Conservation (phyloP, 1,284 basidiomycete genomes). For the Takashimella koratensis region DNA sequence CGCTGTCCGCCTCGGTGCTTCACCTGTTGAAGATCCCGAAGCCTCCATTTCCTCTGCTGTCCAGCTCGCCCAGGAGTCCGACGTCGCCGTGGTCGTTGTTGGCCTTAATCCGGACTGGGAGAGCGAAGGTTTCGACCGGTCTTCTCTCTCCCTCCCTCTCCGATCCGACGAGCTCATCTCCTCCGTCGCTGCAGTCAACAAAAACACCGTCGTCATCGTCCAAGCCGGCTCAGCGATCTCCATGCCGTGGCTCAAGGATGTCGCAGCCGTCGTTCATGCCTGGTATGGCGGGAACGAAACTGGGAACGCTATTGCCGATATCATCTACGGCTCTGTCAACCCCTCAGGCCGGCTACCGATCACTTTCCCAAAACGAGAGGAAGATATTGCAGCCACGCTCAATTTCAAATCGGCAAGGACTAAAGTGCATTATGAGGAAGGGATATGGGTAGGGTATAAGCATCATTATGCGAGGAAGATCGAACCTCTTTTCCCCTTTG, state of each 20-base stretch:
- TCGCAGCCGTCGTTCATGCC: constrained; percentile 62
- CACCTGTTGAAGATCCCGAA: constrained; percentile 56
- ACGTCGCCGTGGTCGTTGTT: constrained; percentile 59
- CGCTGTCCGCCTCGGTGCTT: constrained; percentile 58
- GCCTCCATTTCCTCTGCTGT: constrained; percentile 58
- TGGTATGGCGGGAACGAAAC: constrained; percentile 77
- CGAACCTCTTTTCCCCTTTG: constrained; percentile 65
- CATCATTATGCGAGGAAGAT: constrained; percentile 61
- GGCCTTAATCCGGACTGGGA: constrained; percentile 56
- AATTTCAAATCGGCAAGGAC: constrained; percentile 59
- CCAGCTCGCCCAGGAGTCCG: constrained; percentile 55
- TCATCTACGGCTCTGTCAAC: constrained; percentile 68
- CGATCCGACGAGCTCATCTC: constrained; percentile 60
- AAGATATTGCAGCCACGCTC: constrained; percentile 60
- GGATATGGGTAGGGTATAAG: constrained; percentile 60
- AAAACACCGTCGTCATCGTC: constrained; percentile 66
- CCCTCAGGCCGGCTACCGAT: constrained; percentile 69
- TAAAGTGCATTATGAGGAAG: constrained; percentile 56
- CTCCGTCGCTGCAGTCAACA: constrained; percentile 61
- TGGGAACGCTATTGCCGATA: constrained; percentile 70
- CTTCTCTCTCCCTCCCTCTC: constrained; percentile 49
- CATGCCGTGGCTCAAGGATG: constrained; percentile 64
- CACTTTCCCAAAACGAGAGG: constrained; percentile 65
- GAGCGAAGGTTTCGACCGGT: constrained; percentile 37
- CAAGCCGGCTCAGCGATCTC: constrained; percentile 65